Percentiles rank a stretch among this genome's conserved stretches.
Evolutionary conservation across 495 filamentous ascomycete genomes (phyloP).

Genomic region (Penicillium egyptiacum): DNA sequence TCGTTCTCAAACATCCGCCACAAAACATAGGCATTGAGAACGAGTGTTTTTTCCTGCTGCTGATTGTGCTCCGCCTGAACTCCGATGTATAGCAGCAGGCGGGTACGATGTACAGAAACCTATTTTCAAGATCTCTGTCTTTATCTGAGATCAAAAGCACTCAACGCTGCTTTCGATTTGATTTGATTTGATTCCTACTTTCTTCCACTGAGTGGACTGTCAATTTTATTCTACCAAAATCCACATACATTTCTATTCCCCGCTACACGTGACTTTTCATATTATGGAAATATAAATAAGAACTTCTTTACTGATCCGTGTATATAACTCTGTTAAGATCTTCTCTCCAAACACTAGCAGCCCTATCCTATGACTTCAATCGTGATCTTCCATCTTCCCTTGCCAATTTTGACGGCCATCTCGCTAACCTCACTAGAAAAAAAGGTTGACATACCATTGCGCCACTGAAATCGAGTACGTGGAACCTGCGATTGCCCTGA

Average conservation of each 20-base stretch:
- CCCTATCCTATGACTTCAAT: constrained; percentile 16
- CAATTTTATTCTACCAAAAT: constrained; percentile 3
- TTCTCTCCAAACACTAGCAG: too few species aligned
- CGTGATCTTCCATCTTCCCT: too few species aligned
- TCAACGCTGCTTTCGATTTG: constrained; percentile 3
- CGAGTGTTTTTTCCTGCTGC: neutral
- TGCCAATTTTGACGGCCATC: constrained; percentile 23
- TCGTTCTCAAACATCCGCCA: constrained; percentile 1
- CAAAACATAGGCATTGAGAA: neutral
- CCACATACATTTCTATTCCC: constrained; percentile 12
- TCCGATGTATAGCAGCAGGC: constrained; percentile 24
- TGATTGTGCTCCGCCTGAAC: constrained; percentile 3
- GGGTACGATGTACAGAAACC: constrained; percentile 24
- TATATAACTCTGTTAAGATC: too few species aligned
- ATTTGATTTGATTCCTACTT: neutral
- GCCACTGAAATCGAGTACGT: neutral
- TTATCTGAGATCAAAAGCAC: constrained; percentile 13
- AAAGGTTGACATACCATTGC: neutral
- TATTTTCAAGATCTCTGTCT: neutral
- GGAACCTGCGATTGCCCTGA: too few species aligned
- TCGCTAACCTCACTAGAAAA: neutral
- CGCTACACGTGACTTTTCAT: neutral
- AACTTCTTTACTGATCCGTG: neutral
- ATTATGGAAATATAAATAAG: neutral
- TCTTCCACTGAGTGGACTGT: constrained; percentile 14